These are phyloP conservation scores for Bipolaris victoriae DNA, from an alignment of 2,329 filamentous ascomycete species.

Conservation along the genomic window DNA sequence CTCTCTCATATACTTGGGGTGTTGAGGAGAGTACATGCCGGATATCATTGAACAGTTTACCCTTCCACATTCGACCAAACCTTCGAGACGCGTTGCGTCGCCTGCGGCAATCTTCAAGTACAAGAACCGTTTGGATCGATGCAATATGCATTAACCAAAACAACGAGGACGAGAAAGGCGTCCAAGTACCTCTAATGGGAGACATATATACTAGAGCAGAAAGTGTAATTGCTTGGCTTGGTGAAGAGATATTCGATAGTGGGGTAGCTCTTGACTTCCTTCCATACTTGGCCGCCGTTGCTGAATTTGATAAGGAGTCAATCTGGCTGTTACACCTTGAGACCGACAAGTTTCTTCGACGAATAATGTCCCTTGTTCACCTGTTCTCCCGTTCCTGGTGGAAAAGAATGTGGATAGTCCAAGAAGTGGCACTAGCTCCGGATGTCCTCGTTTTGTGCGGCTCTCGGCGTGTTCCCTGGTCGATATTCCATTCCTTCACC, in stretches of 20 bases:
- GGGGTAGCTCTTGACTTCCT: not conserved
- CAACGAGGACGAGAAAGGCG: not conserved
- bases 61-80: slow-evolving; percentile 9
- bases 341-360: not conserved
- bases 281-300: not conserved
- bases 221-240: not conserved
- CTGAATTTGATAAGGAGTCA: not conserved
- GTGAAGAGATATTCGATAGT: not conserved
- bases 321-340: not conserved
- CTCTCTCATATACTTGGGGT: not conserved
- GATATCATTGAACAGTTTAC: slow-evolving; percentile 8
- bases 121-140: not conserved
- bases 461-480: not conserved
- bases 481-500: not conserved
- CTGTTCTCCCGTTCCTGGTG: not conserved
- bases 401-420: not conserved
- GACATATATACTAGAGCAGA: not conserved
- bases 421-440: not conserved
- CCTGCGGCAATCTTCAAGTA: not conserved
- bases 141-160: slow-evolving; percentile 3
- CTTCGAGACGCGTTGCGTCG: slow-evolving; percentile 6
- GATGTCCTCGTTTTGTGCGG: not conserved
- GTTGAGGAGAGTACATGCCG: slow-evolving; percentile 4
- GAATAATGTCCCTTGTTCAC: not conserved
- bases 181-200: not conserved